These are phyloP conservation scores for Poa annua DNA, from an alignment of 176 grass and related monocot species.

Conservation along the genomic window DNA sequence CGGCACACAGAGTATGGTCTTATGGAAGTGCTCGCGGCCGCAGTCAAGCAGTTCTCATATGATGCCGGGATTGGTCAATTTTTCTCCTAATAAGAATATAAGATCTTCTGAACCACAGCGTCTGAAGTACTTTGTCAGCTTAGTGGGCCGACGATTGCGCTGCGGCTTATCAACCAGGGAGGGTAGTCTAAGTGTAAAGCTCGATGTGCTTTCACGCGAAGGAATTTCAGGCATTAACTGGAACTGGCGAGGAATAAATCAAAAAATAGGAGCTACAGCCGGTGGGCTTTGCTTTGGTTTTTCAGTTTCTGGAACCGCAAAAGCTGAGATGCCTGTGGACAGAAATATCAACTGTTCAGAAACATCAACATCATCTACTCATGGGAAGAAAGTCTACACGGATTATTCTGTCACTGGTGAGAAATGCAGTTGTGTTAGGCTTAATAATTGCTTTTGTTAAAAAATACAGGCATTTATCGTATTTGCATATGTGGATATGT, in stretches of 20 bases:
- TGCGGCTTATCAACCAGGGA: slow-evolving; percentile 56
- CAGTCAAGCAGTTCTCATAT: slow-evolving; percentile 33
- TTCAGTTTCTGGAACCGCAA: slow-evolving; percentile 54
- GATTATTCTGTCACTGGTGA: slow-evolving; percentile 89
- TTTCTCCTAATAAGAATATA: slow-evolving; percentile 37
- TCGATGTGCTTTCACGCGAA: slow-evolving; percentile 46
- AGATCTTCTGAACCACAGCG: slow-evolving; percentile 42
- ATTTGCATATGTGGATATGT: neutral
- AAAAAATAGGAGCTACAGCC: slow-evolving; percentile 60
- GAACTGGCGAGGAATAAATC: slow-evolving; percentile 58
- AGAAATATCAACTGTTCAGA: slow-evolving; percentile 41
- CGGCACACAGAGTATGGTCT: slow-evolving; percentile 27
- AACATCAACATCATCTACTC: slow-evolving; percentile 40
- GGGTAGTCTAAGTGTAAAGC: slow-evolving; percentile 55
- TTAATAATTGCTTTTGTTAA: slow-evolving; percentile 6
- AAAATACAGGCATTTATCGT: neutral
- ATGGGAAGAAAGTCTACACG: slow-evolving; percentile 81
- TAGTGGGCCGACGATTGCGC: slow-evolving; percentile 63
- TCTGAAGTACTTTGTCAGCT: slow-evolving; percentile 59
- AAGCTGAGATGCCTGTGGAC: slow-evolving; percentile 55
- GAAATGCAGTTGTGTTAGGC: neutral
- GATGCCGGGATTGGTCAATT: slow-evolving; percentile 15
- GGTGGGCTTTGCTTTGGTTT: slow-evolving; percentile 74
- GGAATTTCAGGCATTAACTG: slow-evolving; percentile 50
- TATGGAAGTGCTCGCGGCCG: slow-evolving; percentile 36